Percentiles rank a stretch among this genome's conserved stretches.
These are phyloP conservation scores for Kwoniella botswanensis DNA, from an alignment of 768 basidiomycete species.

Conservation along the genomic window DNA sequence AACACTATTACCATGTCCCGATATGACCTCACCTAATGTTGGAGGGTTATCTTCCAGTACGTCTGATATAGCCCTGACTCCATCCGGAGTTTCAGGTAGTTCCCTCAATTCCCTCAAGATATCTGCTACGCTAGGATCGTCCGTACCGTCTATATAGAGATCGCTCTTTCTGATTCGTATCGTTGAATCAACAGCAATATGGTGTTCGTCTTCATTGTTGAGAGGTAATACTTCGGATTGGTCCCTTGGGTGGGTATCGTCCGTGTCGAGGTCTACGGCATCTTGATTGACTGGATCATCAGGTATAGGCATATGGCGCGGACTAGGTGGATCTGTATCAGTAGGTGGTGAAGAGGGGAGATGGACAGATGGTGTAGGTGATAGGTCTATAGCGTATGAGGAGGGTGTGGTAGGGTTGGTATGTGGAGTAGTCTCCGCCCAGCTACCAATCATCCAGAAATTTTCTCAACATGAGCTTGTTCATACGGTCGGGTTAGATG, in stretches of 20 bases:
- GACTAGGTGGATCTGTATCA: slow-evolving; percentile 30
- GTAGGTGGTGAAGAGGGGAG: slow-evolving; percentile 24
- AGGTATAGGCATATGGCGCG: neutral
- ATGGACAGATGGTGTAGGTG: neutral
- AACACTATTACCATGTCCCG: neutral
- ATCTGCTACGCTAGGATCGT: slow-evolving; percentile 34
- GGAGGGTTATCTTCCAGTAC: slow-evolving; percentile 10
- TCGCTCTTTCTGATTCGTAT: slow-evolving; percentile 9
- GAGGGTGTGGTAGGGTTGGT: slow-evolving; percentile 68
- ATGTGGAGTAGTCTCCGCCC: slow-evolving; percentile 83
- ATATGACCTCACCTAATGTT: slow-evolving; percentile 1
- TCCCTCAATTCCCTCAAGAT: slow-evolving; percentile 40
- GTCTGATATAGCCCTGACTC: slow-evolving; percentile 1
- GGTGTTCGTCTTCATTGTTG: neutral
- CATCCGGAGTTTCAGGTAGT: slow-evolving; percentile 26
- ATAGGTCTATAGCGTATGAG: slow-evolving; percentile 3
- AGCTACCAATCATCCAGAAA: slow-evolving; percentile 60
- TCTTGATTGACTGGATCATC: neutral
- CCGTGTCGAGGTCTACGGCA: neutral
- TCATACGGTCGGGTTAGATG: neutral
- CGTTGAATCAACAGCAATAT: neutral
- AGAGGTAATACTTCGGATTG: neutral
- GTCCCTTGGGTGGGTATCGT: no score
- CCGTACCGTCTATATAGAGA: slow-evolving; percentile 39
- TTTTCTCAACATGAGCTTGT: no score